These are phyloP conservation scores for Cerrena zonata DNA, from an alignment of 1,284 basidiomycete species.

Conservation along the genomic window DNA sequence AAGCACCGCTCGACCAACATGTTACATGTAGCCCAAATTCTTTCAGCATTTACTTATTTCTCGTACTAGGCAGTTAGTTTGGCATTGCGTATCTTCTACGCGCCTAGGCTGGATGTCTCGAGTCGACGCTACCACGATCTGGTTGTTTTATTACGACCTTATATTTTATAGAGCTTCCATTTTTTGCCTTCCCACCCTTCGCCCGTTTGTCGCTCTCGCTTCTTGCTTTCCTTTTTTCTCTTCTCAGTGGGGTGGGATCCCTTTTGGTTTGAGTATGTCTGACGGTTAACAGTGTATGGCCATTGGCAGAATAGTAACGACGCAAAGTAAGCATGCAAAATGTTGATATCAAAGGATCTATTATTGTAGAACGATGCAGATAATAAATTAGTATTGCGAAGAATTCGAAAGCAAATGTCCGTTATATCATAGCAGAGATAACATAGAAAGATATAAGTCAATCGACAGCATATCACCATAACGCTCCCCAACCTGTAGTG, in stretches of 20 bases:
- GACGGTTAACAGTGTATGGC: not conserved
- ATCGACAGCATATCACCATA: too few relatives aligned
- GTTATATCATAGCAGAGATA: not conserved
- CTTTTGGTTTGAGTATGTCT: not conserved
- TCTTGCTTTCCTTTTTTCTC: not conserved
- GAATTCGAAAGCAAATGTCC: not conserved
- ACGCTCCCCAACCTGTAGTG: not conserved
- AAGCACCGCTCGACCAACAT: too few relatives aligned
- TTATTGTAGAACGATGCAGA: not conserved
- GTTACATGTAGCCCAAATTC: too few relatives aligned
- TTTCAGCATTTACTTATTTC: too few relatives aligned
- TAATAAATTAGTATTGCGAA: slow-evolving; percentile 1
- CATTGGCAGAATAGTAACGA: not conserved
- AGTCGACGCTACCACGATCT: too few relatives aligned
- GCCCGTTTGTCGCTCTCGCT: not conserved
- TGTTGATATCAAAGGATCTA: not conserved
- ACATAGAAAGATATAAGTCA: too few relatives aligned
- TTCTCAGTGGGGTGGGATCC: not conserved
- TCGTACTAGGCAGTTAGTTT: too few relatives aligned
- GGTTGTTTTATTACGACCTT: not conserved
- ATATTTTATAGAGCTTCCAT: not conserved
- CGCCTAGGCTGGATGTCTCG: too few relatives aligned
- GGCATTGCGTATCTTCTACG: not conserved
- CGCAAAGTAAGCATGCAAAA: not conserved
- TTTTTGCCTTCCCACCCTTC: not conserved